Percentiles rank a stretch among this genome's conserved stretches.
Evolutionary conservation across 1,284 basidiomycete genomes (phyloP).

Genomic region (Megacollybia platyphylla): DNA sequence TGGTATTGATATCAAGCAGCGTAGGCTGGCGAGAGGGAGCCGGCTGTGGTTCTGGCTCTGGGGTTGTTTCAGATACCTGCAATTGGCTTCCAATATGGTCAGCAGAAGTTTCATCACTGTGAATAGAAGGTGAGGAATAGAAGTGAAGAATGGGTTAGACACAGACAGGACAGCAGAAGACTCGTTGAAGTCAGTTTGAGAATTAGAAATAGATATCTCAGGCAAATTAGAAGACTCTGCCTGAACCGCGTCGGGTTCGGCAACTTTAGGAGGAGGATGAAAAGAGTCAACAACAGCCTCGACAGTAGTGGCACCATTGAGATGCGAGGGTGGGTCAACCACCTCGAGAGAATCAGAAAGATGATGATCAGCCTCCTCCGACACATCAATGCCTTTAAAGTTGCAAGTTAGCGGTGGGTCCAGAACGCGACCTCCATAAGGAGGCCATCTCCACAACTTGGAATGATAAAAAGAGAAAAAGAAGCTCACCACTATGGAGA

Average conservation of each 20-base stretch:
- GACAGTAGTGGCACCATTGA: conserved; percentile 5
- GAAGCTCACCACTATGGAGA: conserved; percentile 31
- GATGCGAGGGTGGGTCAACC: conserved; percentile 5
- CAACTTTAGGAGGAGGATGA: not conserved
- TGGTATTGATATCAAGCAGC: conserved; percentile 26
- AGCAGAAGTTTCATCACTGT: conserved; percentile 31
- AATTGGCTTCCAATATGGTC: conserved; percentile 28
- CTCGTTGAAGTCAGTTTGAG: conserved; percentile 22
- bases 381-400: conserved; percentile 36
- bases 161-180: conserved; percentile 33
- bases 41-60: conserved; percentile 19
- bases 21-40: conserved; percentile 34
- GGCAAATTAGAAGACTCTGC: conserved; percentile 11
- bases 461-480: conserved; percentile 18
- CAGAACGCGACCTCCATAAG: conserved; percentile 19
- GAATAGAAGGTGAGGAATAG: conserved; percentile 21
- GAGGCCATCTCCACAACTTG: conserved; percentile 18
- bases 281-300: conserved; percentile 5
- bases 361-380: conserved; percentile 22
- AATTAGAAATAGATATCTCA: conserved; percentile 19
- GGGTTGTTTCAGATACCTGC: conserved; percentile 16
- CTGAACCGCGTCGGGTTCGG: not conserved
- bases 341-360: conserved; percentile 10
- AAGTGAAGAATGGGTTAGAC: conserved; percentile 17
- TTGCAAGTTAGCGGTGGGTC: conserved; percentile 41